Evolutionary conservation across 345 rosid genomes (phyloP).

Genomic region (Eucalyptus cloeziana): DNA sequence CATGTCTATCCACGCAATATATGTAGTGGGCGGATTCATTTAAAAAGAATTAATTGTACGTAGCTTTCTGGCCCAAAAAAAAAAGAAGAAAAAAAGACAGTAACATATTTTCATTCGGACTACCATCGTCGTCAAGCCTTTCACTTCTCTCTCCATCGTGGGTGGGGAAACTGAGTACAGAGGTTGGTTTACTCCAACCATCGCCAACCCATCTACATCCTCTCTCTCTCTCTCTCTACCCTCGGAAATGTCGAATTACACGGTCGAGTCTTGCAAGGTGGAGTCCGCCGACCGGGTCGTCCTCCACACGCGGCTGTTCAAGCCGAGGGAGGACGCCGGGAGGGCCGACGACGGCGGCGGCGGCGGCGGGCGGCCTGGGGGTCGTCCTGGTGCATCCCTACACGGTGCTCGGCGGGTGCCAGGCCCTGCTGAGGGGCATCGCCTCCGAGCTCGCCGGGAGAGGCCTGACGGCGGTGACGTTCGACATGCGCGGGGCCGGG

Average conservation of each 20-base stretch:
- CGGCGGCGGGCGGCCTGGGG: conserved; percentile 8
- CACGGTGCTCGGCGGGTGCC: conserved; percentile 79
- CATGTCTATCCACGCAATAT: no score
- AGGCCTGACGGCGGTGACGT: conserved; percentile 62
- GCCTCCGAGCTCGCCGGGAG: conserved; percentile 50
- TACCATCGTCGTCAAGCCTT: background rate
- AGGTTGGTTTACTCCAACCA: background rate
- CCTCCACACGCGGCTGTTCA: conserved; percentile 24
- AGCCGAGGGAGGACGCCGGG: conserved; percentile 24
- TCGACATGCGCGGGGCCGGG: conserved; percentile 91
- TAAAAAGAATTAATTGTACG: background rate
- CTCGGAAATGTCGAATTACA: background rate
- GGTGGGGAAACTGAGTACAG: background rate
- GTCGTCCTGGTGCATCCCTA: conserved; percentile 86
- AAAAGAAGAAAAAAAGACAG: background rate
- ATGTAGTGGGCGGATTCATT: no score
- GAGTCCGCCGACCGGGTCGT: background rate
- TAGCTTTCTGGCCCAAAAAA: background rate
- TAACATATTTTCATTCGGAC: background rate
- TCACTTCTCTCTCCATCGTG: background rate
- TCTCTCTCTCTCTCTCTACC: background rate
- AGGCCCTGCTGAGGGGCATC: conserved; percentile 61
- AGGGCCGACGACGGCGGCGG: background rate
- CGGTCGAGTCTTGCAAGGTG: conserved; percentile 4
- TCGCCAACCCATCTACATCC: background rate